Conservation (phyloP, 495 filamentous ascomycete genomes). For the Aspergillus incahuasiensis region DNA sequence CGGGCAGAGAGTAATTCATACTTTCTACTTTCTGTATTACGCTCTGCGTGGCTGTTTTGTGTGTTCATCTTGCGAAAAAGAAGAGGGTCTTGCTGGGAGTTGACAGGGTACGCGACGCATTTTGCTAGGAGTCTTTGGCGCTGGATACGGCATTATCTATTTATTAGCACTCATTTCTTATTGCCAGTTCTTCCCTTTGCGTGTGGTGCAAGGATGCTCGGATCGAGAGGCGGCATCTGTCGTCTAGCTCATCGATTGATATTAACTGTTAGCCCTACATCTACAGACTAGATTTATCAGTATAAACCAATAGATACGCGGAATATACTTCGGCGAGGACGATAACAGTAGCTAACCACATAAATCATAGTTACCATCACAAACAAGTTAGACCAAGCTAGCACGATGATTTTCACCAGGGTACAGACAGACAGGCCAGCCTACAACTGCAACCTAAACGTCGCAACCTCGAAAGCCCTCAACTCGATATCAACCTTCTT, state of each 20-base stretch:
- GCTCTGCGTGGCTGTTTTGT: conserved; percentile 12
- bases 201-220: too few relatives aligned
- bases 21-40: neutral
- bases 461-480: conserved; percentile 86
- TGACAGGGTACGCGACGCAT: neutral
- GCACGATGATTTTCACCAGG: too few relatives aligned
- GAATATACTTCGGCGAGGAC: too few relatives aligned
- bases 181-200: too few relatives aligned
- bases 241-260: too few relatives aligned
- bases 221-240: too few relatives aligned
- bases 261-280: too few relatives aligned
- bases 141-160: conserved; percentile 6
- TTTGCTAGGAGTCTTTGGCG: neutral
- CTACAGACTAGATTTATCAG: too few relatives aligned
- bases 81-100: neutral
- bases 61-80: neutral
- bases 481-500: conserved; percentile 57
- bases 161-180: neutral
- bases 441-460: conserved; percentile 70
- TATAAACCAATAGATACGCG: too few relatives aligned
- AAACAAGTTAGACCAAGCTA: too few relatives aligned
- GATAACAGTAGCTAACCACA: too few relatives aligned
- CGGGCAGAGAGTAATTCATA: conserved; percentile 33
- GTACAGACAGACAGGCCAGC: neutral
- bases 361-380: too few relatives aligned